These are phyloP conservation scores for Teunomyces panamensis DNA, from an alignment of 805 yeast genomes.

Conservation along the genomic window DNA sequence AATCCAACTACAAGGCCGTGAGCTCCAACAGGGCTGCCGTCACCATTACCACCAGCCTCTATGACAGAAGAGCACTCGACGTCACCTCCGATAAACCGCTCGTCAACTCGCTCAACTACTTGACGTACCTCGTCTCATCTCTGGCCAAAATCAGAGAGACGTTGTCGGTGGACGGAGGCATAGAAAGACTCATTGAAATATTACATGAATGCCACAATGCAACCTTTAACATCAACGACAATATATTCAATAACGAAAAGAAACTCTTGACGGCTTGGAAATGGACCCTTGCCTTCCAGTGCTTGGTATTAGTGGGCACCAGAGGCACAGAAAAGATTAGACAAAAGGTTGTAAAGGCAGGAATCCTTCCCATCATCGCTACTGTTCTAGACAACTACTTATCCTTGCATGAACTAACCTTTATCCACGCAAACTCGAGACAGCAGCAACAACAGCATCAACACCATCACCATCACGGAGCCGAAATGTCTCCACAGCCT, in stretches of 20 bases:
- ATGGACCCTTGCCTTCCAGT: conserved; percentile 94
- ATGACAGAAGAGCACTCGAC: conserved; percentile 90
- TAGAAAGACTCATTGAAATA: conserved; percentile 82
- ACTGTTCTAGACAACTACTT: conserved; percentile 89
- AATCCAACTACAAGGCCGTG: conserved; percentile 79
- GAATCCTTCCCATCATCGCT: conserved; percentile 85
- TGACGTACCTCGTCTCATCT: conserved; percentile 82
- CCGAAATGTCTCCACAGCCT: neutral
- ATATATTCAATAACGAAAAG: conserved; percentile 34
- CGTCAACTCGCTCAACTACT: conserved; percentile 86
- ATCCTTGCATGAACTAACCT: conserved; percentile 38
- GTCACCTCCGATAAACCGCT: conserved; percentile 86
- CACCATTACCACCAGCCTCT: conserved; percentile 80
- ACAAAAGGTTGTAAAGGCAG: conserved; percentile 85
- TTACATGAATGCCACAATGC: conserved; percentile 69
- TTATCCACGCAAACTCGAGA: conserved; percentile 27
- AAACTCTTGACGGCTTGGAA: conserved; percentile 84
- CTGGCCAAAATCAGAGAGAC: conserved; percentile 90
- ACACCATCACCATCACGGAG: conserved; percentile 6
- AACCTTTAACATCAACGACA: conserved; percentile 27
- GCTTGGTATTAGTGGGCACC: conserved; percentile 86
- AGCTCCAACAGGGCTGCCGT: conserved; percentile 87
- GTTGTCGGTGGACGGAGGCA: conserved; percentile 83
- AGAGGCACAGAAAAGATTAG: conserved; percentile 87
- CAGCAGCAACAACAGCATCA: conserved; percentile 11